A percentile compares a stretch with the other conserved stretches of the same genome.
phyloP scores from a whole-genome alignment of 202 grass and related monocot species.

The Carex sylvatica region DNA sequence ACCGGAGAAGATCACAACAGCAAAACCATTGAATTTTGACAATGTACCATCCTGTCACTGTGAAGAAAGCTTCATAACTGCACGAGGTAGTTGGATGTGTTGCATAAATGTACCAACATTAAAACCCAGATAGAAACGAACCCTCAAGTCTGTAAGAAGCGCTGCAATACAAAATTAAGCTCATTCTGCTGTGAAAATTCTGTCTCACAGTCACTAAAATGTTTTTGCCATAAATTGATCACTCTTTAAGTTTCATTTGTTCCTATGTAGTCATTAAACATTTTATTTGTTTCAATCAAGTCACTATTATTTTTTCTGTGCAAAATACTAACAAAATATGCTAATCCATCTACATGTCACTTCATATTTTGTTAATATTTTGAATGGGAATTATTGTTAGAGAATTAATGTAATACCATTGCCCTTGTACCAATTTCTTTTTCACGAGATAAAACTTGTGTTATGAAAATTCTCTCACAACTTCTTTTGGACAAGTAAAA shows the following conservation, averaged over 20 bases:
- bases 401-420: not conserved
- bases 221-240: too few species aligned
- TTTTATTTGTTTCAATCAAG: too few species aligned
- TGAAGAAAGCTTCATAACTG: not conserved
- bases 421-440: not conserved
- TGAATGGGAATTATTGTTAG: too few species aligned
- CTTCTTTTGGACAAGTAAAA: not conserved
- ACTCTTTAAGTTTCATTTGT: too few species aligned
- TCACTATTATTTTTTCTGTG: too few species aligned
- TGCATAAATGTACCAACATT: not conserved
- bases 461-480: slow-evolving; percentile 14
- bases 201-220: not conserved
- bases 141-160: not conserved
- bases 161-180: not conserved
- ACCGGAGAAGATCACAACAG: not conserved
- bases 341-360: too few species aligned
- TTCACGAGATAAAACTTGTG: not conserved
- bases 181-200: not conserved
- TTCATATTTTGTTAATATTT: too few species aligned
- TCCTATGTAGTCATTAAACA: too few species aligned
- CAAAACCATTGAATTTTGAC: not conserved
- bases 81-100: not conserved
- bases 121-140: not conserved
- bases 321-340: too few species aligned
- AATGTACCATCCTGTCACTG: not conserved